Percentiles rank a stretch among this genome's conserved stretches.
Conservation (phyloP, 768 basidiomycete genomes). For the Glaciozyma martinii region DNA sequence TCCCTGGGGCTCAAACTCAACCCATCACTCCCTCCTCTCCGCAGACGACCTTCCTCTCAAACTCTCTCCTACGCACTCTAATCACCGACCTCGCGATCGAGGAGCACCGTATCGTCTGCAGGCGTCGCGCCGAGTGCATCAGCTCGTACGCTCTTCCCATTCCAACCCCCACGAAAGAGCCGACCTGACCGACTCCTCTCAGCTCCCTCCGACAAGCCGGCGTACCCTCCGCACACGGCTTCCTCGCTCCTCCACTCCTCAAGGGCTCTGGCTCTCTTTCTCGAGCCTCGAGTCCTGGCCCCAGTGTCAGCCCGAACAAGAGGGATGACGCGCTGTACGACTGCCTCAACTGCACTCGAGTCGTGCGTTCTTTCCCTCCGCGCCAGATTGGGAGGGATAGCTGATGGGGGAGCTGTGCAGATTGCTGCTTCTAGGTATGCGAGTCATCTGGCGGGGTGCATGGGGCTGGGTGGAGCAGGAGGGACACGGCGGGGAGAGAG, state of each 20-base stretch:
- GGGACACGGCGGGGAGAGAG: conserved; percentile 17
- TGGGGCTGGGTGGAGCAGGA: neutral
- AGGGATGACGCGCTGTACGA: conserved; percentile 22
- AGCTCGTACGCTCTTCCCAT: neutral
- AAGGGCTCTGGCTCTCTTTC: neutral
- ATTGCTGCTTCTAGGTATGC: conserved; percentile 26
- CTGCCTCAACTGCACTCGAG: conserved; percentile 17
- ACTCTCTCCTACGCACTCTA: conserved; percentile 10
- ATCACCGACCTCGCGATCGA: conserved; percentile 19
- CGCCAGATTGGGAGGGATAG: neutral
- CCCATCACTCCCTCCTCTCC: neutral
- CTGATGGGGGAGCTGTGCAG: neutral
- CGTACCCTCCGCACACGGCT: neutral
- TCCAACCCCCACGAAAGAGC: neutral
- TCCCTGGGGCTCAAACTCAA: neutral
- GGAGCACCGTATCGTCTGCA: conserved; percentile 12
- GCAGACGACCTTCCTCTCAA: conserved; percentile 4
- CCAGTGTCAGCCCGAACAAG: conserved; percentile 14
- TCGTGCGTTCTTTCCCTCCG: neutral
- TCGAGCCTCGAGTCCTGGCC: neutral
- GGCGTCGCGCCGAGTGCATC: neutral
- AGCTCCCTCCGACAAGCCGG: neutral
- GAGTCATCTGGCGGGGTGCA: conserved; percentile 23
- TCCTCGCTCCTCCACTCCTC: neutral
- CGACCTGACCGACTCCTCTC: neutral